Evolutionary conservation across 1,139 yeast species (phyloP).

Genomic region (Sugiyamaella grinbergsii): DNA sequence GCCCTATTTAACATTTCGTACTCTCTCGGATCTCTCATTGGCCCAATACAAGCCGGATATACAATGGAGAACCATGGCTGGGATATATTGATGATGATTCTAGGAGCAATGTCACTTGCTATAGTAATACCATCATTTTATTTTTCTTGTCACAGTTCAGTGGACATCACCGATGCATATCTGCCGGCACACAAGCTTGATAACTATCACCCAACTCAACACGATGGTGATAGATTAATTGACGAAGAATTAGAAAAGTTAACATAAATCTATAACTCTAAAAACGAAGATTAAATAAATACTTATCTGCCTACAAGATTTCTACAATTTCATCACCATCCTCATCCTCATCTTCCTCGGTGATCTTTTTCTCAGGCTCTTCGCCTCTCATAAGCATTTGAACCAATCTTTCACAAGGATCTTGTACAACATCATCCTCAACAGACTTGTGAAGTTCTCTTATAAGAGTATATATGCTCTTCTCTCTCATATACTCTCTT

Average conservation of each 20-base stretch:
- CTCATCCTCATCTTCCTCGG: slow-evolving; percentile 53
- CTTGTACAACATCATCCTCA: slow-evolving; percentile 65
- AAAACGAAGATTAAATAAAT: not conserved
- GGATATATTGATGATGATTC: slow-evolving; percentile 22
- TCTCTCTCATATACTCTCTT: slow-evolving; percentile 74
- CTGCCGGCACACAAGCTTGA: not conserved
- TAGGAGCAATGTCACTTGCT: slow-evolving; percentile 5
- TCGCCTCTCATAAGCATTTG: slow-evolving; percentile 93
- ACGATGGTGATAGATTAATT: not conserved
- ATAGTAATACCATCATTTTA: slow-evolving; percentile 11
- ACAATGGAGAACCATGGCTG: slow-evolving; percentile 36
- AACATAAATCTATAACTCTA: slow-evolving; percentile 1
- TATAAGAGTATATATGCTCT: slow-evolving; percentile 78
- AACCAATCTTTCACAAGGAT: slow-evolving; percentile 53
- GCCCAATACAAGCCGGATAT: slow-evolving; percentile 43
- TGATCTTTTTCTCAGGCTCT: slow-evolving; percentile 54
- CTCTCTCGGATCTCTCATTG: slow-evolving; percentile 41
- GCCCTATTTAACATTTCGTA: slow-evolving; percentile 43
- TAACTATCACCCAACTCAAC: not conserved
- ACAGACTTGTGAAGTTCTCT: slow-evolving; percentile 79
- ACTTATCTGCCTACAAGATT: slow-evolving; percentile 20
- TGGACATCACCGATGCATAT: too few relatives aligned
- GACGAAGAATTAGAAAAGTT: not conserved
- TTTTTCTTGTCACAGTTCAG: too few relatives aligned
- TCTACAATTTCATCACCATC: slow-evolving; percentile 41